Evolutionary conservation across 2,329 filamentous ascomycete genomes (phyloP), one percentile per base, ranked within the genome.

Genomic region (Botryotinia convoluta): DNA sequence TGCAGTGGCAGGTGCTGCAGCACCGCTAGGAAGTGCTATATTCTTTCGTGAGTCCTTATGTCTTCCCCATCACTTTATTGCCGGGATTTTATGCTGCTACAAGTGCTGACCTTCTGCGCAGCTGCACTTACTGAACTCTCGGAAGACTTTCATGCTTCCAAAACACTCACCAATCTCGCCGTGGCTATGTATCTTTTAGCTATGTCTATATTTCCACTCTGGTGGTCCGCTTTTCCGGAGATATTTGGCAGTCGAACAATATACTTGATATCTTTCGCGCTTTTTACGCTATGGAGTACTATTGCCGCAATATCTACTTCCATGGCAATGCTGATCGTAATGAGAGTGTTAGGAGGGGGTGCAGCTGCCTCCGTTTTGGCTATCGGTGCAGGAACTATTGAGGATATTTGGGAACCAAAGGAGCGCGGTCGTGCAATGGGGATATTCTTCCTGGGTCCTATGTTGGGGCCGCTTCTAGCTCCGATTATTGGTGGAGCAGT

Each of bases 121-220:
- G 93, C 93, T 73, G 89, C 92, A 5, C 87, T 96, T 2, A 84
- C 86, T 2, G 84, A 91, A 60, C 88, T 96, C 73, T 84, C 90
- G 0, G 79, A 79, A 6, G 89, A 92, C 35, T 85, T 96, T 61
- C 76, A 90, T 76, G 86, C 90, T 20, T 87, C 87, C 0, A 82
- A 88, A 22, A 92, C 92, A 1, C 83, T 93, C 26, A 89, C 91
- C 72, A 97, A 96, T 81, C 80, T 96, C 73, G 91, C 91, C 0
- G 88, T 96, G 0, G 91, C 93, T 0, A 82, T 95, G 73, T 96
- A 95, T 81, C 94, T 96, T 92, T 85, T 96, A 7, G 85, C 88
- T 77, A 93, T 96, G 92, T 89, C 90, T 72, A 93, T 96, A 62
- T 95, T 94, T 77, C 93, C 93, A 0, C 85, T 97, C 0, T 96